These are phyloP conservation scores for Suillus decipiens DNA, from an alignment of 768 basidiomycete species.

Conservation along the genomic window DNA sequence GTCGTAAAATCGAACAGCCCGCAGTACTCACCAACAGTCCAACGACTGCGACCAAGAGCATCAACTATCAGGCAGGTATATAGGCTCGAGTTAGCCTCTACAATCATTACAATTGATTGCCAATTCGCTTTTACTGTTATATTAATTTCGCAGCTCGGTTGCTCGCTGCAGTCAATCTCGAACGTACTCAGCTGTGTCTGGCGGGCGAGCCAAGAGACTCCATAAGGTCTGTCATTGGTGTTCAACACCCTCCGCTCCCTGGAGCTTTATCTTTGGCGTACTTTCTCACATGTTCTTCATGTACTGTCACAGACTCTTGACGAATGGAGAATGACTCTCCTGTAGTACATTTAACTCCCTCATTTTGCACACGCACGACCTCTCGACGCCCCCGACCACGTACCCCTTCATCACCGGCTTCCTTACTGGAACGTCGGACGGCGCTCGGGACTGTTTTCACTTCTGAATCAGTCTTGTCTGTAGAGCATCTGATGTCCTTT, in stretches of 20 bases:
- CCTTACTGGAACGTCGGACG: slow-evolving; percentile 18
- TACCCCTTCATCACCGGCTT: slow-evolving; percentile 11
- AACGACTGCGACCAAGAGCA: no score
- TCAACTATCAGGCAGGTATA: not conserved
- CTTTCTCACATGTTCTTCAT: not conserved
- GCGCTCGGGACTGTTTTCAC: not conserved
- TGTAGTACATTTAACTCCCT: not conserved
- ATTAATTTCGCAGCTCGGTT: not conserved
- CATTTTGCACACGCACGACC: not conserved
- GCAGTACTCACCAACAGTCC: not conserved
- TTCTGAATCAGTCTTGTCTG: not conserved
- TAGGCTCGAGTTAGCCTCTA: not conserved
- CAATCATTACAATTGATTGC: not conserved
- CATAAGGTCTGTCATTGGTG: slow-evolving; percentile 1
- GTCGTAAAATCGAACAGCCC: not conserved
- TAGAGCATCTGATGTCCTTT: not conserved
- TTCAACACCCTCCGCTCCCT: not conserved
- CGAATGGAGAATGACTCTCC: slow-evolving; percentile 8
- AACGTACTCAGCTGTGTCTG: not conserved
- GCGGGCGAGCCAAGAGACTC: slow-evolving; percentile 4
- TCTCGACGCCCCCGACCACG: not conserved
- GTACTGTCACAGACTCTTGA: slow-evolving; percentile 1
- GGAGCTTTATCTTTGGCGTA: not conserved
- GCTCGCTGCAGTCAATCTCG: not conserved
- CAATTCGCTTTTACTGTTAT: not conserved